Conservation (phyloP, 2,329 filamentous ascomycete species). For the Aciculosporium take region DNA sequence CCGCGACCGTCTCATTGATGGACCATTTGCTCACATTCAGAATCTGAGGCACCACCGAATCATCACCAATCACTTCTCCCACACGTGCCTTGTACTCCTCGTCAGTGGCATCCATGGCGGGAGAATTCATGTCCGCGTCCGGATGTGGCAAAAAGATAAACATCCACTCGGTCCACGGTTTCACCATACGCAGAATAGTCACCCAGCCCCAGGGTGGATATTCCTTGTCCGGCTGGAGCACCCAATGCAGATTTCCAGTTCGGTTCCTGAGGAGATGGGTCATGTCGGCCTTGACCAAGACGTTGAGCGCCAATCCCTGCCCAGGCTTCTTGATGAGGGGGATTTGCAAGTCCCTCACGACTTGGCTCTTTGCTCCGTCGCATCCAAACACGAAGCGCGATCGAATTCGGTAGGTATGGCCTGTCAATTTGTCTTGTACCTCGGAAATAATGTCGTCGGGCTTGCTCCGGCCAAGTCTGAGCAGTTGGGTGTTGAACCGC, state of each 20-base stretch:
- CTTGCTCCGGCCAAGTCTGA: constrained; percentile 15
- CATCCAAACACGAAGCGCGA: constrained; percentile 41
- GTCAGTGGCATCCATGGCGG: constrained; percentile 21
- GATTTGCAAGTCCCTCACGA: constrained; percentile 22
- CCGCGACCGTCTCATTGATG: constrained; percentile 47
- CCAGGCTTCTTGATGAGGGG: constrained; percentile 28
- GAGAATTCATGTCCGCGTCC: constrained; percentile 17
- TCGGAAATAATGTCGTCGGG: constrained; percentile 15
- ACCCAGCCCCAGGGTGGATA: constrained; percentile 37
- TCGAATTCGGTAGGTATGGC: constrained; percentile 25
- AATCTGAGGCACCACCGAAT: constrained; percentile 32
- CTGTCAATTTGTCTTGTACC: constrained; percentile 23
- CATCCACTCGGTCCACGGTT: constrained; percentile 49
- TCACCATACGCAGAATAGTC: constrained; percentile 42
- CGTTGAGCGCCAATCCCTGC: constrained; percentile 25
- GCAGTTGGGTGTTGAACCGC: constrained; percentile 22
- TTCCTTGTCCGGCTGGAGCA: constrained; percentile 39
- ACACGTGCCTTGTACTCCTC: constrained; percentile 33
- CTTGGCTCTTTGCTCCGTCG: constrained; percentile 30
- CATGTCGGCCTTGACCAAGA: constrained; percentile 32
- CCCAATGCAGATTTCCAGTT: constrained; percentile 46
- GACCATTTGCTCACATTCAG: constrained; percentile 42
- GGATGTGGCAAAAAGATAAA: constrained; percentile 36
- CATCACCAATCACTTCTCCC: constrained; percentile 39
- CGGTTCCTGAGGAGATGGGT: constrained; percentile 32